Conservation (phyloP, 148 eudicot genomes). For the Rhododendron griersonianum region DNA sequence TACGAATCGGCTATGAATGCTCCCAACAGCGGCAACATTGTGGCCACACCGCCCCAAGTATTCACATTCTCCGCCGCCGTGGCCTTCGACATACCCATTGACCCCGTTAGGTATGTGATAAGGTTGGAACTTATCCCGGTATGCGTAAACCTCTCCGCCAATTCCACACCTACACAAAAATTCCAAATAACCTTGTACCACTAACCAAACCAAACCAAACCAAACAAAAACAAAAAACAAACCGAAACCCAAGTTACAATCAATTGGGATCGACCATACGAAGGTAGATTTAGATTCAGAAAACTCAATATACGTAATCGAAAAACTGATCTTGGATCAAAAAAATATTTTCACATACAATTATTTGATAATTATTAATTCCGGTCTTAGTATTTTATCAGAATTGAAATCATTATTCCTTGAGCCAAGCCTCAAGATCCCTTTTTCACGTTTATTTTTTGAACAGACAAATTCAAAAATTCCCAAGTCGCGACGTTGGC, state of each 20-base stretch:
- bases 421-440: neutral
- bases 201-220: neutral
- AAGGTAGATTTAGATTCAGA: neutral
- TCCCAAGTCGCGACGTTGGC: neutral
- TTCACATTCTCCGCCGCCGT: slow-evolving; percentile 51
- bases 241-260: neutral
- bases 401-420: neutral
- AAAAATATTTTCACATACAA: no score
- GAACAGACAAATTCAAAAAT: neutral
- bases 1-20: slow-evolving; percentile 57
- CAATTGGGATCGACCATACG: neutral
- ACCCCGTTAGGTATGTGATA: slow-evolving; percentile 25
- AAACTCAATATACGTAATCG: neutral
- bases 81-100: slow-evolving; percentile 47
- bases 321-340: no score
- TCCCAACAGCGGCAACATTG: slow-evolving; percentile 36
- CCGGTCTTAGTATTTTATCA: neutral
- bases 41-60: slow-evolving; percentile 44
- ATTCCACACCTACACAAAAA: slow-evolving; percentile 38
- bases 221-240: no score
- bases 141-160: slow-evolving; percentile 60
- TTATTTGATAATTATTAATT: neutral
- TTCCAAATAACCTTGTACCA: neutral
- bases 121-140: slow-evolving; percentile 48
- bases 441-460: no score